A percentile compares a stretch with the other conserved stretches of the same genome.
phyloP scores from a whole-genome alignment of 306 rosid species.

The Quercus variabilis region DNA sequence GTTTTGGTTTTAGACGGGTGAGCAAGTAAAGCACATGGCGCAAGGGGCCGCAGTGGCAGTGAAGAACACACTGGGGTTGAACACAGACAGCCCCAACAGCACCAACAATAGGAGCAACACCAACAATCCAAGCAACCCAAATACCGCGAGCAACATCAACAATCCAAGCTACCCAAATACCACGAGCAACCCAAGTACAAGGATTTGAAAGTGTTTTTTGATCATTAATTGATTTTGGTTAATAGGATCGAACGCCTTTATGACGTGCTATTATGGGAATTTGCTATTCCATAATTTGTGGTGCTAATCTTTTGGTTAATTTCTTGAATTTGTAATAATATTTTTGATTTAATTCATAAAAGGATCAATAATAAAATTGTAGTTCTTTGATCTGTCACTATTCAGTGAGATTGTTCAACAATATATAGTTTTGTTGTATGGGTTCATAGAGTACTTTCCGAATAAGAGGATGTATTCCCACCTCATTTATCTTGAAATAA shows the following conservation, averaged over 20 bases:
- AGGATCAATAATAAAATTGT: too few species aligned
- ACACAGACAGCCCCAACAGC: neutral
- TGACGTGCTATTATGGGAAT: neutral
- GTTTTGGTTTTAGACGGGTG: conserved; percentile 12
- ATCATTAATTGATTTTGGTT: too few species aligned
- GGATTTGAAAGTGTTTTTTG: conserved; percentile 5
- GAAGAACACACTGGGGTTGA: conserved; percentile 13
- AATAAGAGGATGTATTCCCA: too few species aligned
- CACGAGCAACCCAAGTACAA: neutral
- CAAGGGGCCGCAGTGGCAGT: conserved; percentile 7
- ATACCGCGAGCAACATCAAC: too few species aligned
- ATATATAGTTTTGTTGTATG: too few species aligned
- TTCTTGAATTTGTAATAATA: neutral
- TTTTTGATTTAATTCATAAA: neutral
- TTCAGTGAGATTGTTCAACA: too few species aligned
- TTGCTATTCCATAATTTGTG: neutral
- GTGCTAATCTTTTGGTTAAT: neutral
- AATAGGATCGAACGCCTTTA: too few species aligned
- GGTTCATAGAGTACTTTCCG: too few species aligned
- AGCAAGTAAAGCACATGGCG: conserved; percentile 14
- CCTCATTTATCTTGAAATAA: too few species aligned
- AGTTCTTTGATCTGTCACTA: too few species aligned
- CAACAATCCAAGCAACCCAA: neutral
- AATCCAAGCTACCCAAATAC: too few species aligned
- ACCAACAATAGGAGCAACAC: neutral